Evolutionary conservation across 2,329 filamentous ascomycete species (phyloP).

Genomic region (Drechmeria coniospora): DNA sequence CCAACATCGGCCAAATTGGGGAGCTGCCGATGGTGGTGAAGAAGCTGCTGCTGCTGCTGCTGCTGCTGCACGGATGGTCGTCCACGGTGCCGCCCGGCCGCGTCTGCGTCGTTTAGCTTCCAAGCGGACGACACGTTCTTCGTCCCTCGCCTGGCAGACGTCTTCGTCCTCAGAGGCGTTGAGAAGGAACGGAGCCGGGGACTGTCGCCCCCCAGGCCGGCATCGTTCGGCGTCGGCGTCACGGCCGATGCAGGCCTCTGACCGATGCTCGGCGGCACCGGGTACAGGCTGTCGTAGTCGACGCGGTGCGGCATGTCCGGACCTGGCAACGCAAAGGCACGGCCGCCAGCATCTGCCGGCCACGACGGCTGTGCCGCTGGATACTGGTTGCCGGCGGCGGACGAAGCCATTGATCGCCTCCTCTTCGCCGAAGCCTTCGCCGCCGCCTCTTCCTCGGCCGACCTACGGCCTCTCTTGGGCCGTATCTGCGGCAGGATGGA

Average conservation of each 20-base stretch:
- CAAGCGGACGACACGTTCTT: conserved; percentile 82
- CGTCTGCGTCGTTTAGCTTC: conserved; percentile 48
- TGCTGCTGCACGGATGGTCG: conserved; percentile 71
- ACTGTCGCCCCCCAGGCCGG: conserved; percentile 42
- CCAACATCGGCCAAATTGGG: too few relatives aligned
- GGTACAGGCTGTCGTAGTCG: conserved; percentile 21
- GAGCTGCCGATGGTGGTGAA: too few relatives aligned
- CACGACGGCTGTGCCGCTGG: conserved; percentile 26
- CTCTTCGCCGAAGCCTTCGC: conserved; percentile 39
- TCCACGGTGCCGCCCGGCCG: conserved; percentile 58
- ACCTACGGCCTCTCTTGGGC: conserved; percentile 45
- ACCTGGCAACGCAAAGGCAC: too few relatives aligned
- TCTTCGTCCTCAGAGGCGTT: conserved; percentile 45
- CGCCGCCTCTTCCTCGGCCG: conserved; percentile 45
- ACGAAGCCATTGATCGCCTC: conserved; percentile 41
- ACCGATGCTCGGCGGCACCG: conserved; percentile 44
- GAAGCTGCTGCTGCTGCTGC: too few relatives aligned
- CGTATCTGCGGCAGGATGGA: conserved; percentile 66
- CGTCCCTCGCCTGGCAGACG: conserved; percentile 51
- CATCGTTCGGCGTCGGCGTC: conserved; percentile 45
- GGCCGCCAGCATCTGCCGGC: too few relatives aligned
- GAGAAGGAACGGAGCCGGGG: conserved; percentile 56
- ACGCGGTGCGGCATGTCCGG: conserved; percentile 20
- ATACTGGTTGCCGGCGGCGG: conserved; percentile 22
- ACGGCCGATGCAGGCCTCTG: conserved; percentile 68